Base-by-base conservation (phyloP, 495 filamentous ascomycete genomes). In the Bryoglossum gracile region DNA sequence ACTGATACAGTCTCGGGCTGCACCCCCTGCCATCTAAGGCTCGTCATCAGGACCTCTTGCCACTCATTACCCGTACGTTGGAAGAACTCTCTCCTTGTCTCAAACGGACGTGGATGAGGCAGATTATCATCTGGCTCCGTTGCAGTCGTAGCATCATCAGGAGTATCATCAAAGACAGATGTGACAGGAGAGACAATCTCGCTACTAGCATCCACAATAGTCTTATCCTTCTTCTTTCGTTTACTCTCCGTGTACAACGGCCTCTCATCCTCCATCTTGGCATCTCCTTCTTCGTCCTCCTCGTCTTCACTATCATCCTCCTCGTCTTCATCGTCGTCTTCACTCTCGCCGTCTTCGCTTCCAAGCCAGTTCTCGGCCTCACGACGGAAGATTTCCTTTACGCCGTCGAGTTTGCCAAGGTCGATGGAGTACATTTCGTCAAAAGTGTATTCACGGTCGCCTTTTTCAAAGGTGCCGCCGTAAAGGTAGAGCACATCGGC, bases 361-460 rank as follows among this genome's bases (percentile, higher is more conserved):
- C 81, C 82, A 47, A 79, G 73, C 89, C 89, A 95, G 60, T 90
- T 89, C 58, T 84, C 84, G 13, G 87, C 80, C 60, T 91, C 86
- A 35, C 84, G 70, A 57, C 77, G 84, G 67, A 90, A 98, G 38
- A 92, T 75, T 62, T 94, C 83, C 65, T 86, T 86, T 53, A 90
- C 86, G 10, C 92, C 92, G 60, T 97, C 90, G 48, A 97, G 68
- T 64, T 90, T 94, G 41, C 83, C 89, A 26, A 97, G 74, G 62
- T 97, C 89, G 53, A 96, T 82, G 13, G 87, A 82, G 61, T 87
- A 91, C 73, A 96, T 73, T 56, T 97, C 92, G 61, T 95, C 89
- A 65, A 94, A 94, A 17, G 55, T 95, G 58, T 84, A 95, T 62
- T 98, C 92, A 14, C 85, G 77, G 59, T 97, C 92, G 17, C 86